Base-by-base conservation (phyloP, 139 green algal species). In the Chlamydomonas sp. region DNA sequence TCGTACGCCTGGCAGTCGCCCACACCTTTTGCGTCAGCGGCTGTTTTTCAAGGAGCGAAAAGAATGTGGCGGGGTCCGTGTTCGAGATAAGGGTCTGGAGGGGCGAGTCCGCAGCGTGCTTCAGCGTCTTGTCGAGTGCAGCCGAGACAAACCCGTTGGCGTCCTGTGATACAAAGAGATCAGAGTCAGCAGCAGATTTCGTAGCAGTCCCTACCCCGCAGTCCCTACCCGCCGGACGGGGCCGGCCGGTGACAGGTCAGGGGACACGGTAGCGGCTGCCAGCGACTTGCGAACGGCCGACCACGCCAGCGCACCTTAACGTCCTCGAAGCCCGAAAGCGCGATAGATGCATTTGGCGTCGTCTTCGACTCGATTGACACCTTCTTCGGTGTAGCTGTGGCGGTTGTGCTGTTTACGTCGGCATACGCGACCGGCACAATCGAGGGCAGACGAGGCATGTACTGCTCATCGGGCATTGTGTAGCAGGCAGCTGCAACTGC, bases 281-380 rank as follows among this genome's bases (percentile, higher is more conserved):
- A 49, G 31, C 31, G 31, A 49, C 31, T 49, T 49, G 31, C 31
- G 5, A 66, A 66, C 69, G 16, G 69, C 69, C 69, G 69, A 1
- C 6, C 8, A 3, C 76, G 9, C 10, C 67, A 64, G 31, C 67
- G 14, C 31, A 77, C 79, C 64, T 66, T 77, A 0, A 85, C 79
- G 31, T 85, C 79, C 63, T 85, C 79, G 17, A 77, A 85, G 49
- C 79, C 79, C 6, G 79, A 64, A 4, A 85, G 63, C 64, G 79
- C n/a, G 49, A 85, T 85, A 8, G 49, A 49, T 17, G 49, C 49
- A 15, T 63, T 20, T 10, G 17, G 17, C 2, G 31, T 62, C 20
- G 8, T 64, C 5, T 12, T 1, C 0, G 58, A 2, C 3, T 10
- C 17, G 64, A 8, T 12, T 4, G 5, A 5, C 1, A 67, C 49